Base-by-base conservation (phyloP, 305 asterid species). In the Fraxinus xanthoxyloides region DNA sequence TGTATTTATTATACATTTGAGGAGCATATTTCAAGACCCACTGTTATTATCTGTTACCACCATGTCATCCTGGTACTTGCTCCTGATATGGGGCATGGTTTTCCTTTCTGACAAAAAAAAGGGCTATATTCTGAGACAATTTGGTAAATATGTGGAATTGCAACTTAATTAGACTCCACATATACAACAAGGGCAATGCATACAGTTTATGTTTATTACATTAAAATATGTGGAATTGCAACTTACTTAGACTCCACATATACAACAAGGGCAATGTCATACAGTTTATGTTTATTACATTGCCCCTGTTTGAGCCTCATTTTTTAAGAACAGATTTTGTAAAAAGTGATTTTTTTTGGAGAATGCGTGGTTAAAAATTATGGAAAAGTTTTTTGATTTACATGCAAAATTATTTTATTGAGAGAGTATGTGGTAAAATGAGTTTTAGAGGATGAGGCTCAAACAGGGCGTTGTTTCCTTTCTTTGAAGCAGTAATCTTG, bases 401-500 rank as follows among this genome's bases (percentile, higher is more conserved):
- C 67, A 2, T 56, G 28, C 28, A 56, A 56, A 56, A 56, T 56
- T 56, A 56, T 56, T 56, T 56, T 19, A 19, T 56, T 56, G 12
- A 54, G 63, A 54, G 24, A 56, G 23, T 59, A 31, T 59, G 9
- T 23, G 31, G 15, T 56, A 23, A 59, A 21, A 21, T 59, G 69
- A 59, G 30, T 21, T 21, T 59, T 59, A 59, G 28, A 59, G 31
- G 2, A 21, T 23, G 13, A 10, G 70, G 15, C 70, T 59, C 70
- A 59, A 59, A 59, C 15, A 7, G 15, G 30, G 30, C 13, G 13
- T 75, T 30, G 31, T 75, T 43, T 43, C 80, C 32, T 75, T 19
- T 72, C 65, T 77, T 32, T 78, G 76, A 26, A 23, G 75, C 76
- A 65, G 72, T 32, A 24, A 84, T 43, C 77, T 24, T 21, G 21